phyloP scores from a whole-genome alignment of 208 protist genomes.

The Leishmania aethiopica region DNA sequence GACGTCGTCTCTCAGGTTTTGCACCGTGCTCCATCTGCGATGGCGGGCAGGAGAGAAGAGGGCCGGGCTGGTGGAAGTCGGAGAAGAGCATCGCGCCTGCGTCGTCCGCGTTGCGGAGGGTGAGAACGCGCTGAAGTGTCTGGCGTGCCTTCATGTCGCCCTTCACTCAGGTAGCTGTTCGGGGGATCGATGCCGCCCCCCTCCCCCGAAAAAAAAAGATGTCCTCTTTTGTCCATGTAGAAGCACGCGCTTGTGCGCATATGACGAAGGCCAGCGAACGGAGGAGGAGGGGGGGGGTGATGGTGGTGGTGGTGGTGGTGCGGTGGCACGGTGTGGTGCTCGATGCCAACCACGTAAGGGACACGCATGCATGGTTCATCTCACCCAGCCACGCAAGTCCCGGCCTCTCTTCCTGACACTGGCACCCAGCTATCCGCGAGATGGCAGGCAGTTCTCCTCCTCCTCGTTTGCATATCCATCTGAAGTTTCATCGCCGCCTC shows the following conservation, averaged over 20 bases:
- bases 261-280: background rate
- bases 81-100: background rate
- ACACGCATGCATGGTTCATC: background rate
- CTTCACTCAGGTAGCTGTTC: background rate
- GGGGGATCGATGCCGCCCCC: background rate
- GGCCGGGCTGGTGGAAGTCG: background rate
- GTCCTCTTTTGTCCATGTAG: background rate
- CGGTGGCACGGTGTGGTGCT: background rate
- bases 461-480: slow-evolving; percentile 5
- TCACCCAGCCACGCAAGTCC: background rate
- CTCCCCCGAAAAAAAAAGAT: too few species aligned
- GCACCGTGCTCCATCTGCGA: background rate
- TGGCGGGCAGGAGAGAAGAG: background rate
- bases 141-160: background rate
- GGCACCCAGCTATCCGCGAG: too few species aligned
- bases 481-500: slow-evolving; percentile 29
- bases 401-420: background rate
- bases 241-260: background rate
- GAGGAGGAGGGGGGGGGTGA: background rate
- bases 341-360: background rate
- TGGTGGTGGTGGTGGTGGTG: background rate
- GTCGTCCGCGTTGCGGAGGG: background rate
- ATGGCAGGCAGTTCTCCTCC: background rate
- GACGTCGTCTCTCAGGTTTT: background rate
- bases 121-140: background rate